phyloP scores from a whole-genome alignment of 768 basidiomycete species.

The Austroboletus eburneus region DNA sequence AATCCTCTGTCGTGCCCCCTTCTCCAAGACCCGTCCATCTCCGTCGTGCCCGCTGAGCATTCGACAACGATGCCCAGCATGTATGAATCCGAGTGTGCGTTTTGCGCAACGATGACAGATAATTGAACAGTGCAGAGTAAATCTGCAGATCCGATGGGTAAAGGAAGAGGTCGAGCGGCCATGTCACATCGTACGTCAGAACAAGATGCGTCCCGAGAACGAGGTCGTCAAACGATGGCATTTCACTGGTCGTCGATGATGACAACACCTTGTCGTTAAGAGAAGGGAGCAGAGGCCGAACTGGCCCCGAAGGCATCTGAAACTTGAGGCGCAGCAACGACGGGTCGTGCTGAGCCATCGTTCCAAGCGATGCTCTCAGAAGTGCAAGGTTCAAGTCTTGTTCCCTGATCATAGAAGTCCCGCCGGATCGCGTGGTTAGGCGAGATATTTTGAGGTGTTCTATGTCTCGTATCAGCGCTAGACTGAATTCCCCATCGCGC shows the following conservation, averaged over 20 bases:
- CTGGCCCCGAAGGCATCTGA: slow-evolving; percentile 73
- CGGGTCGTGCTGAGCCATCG: slow-evolving; percentile 84
- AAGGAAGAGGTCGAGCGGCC: slow-evolving; percentile 90
- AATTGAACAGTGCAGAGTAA: slow-evolving; percentile 77
- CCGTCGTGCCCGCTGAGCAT: slow-evolving; percentile 77
- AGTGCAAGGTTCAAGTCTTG: slow-evolving; percentile 87
- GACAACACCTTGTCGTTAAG: slow-evolving; percentile 43
- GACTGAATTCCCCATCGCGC: slow-evolving; percentile 82
- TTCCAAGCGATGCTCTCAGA: slow-evolving; percentile 84
- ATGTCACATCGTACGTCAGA: slow-evolving; percentile 68
- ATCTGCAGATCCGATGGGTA: slow-evolving; percentile 67
- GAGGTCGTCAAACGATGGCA: slow-evolving; percentile 62
- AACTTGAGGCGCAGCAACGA: slow-evolving; percentile 70
- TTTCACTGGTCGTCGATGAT: slow-evolving; percentile 40
- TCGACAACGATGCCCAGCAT: slow-evolving; percentile 84
- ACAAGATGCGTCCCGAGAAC: slow-evolving; percentile 76
- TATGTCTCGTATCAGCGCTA: slow-evolving; percentile 82
- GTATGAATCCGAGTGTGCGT: slow-evolving; percentile 75
- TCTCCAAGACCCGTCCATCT: slow-evolving; percentile 86
- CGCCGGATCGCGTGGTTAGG: slow-evolving; percentile 59
- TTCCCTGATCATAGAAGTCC: slow-evolving; percentile 77
- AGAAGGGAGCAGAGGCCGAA: slow-evolving; percentile 79
- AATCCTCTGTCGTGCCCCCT: slow-evolving; percentile 74
- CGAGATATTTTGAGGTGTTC: slow-evolving; percentile 80
- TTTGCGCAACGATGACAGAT: slow-evolving; percentile 78